These are phyloP conservation scores for Trichoderma parareesei DNA, from an alignment of 495 filamentous ascomycete genomes.

Conservation along the genomic window DNA sequence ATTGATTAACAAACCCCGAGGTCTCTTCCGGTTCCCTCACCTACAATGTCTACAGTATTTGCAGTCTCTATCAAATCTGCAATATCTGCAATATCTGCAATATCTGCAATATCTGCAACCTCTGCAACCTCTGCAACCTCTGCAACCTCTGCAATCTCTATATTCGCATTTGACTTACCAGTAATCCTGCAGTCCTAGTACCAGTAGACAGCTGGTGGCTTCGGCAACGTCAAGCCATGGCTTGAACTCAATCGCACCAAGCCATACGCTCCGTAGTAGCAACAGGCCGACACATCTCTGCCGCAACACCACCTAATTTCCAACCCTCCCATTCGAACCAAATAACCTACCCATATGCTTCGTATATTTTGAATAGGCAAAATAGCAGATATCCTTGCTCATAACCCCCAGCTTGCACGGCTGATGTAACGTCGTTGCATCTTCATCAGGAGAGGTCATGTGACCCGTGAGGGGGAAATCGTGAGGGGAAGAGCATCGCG, in stretches of 20 bases:
- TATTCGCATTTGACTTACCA: too few species aligned
- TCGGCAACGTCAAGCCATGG: conserved; percentile 2
- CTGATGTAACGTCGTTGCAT: conserved; percentile 1
- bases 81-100: too few species aligned
- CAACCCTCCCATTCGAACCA: not conserved
- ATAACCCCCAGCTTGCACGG: not conserved
- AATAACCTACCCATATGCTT: not conserved
- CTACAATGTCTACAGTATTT: too few species aligned
- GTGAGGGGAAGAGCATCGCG: conserved; percentile 6
- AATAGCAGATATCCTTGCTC: too few species aligned
- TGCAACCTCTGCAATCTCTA: too few species aligned
- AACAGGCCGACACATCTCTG: not conserved
- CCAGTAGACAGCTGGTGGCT: not conserved
- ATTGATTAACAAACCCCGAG: too few species aligned
- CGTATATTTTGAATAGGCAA: too few species aligned
- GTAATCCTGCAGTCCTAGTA: not conserved
- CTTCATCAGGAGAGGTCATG: not conserved
- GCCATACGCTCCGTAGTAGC: not conserved
- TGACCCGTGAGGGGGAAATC: conserved; percentile 5
- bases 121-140: too few species aligned
- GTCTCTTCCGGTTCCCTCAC: too few species aligned
- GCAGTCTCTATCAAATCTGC: too few species aligned
- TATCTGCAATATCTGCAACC: too few species aligned
- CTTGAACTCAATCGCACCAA: not conserved
- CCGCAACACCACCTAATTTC: not conserved